Conservation (phyloP, 2,329 filamentous ascomycete species). For the Hawksworthiomyces lignivorus region DNA sequence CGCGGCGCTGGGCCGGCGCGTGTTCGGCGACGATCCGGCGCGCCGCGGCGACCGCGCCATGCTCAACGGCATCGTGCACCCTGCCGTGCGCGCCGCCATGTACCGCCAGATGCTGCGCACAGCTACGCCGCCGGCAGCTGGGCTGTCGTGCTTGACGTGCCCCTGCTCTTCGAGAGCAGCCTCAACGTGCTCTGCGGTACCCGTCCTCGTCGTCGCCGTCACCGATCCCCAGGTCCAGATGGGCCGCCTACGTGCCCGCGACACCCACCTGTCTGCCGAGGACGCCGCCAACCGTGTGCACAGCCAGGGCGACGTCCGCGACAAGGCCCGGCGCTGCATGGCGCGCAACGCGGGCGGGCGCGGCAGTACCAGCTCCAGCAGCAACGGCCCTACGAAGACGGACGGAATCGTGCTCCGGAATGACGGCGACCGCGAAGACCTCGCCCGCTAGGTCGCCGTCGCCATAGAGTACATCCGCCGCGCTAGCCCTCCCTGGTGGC, state of each 20-base stretch:
- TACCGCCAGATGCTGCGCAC: conserved; percentile 62
- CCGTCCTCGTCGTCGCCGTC: conserved; percentile 81
- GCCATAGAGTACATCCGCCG: conserved; percentile 57
- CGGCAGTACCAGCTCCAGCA: too few species aligned
- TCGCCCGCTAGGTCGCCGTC: conserved; percentile 58
- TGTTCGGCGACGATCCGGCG: conserved; percentile 75
- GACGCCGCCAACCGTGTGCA: conserved; percentile 84
- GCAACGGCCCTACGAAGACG: background rate
- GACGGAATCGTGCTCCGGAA: conserved; percentile 85
- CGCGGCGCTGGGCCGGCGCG: conserved; percentile 71
- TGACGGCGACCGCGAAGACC: conserved; percentile 63
- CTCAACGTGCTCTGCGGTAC: conserved; percentile 81
- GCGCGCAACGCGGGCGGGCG: conserved; percentile 60
- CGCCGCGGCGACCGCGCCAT: conserved; percentile 63
- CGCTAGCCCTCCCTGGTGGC: conserved; percentile 75
- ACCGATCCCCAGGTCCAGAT: conserved; percentile 76
- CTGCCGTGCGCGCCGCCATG: conserved; percentile 78
- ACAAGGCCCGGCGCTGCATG: conserved; percentile 72
- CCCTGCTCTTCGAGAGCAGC: conserved; percentile 80
- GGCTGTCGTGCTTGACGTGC: conserved; percentile 89
- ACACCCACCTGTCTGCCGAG: conserved; percentile 70
- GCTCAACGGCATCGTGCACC: conserved; percentile 87
- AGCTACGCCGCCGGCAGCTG: conserved; percentile 70
- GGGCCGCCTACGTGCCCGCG: conserved; percentile 63
- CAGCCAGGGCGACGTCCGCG: conserved; percentile 78